Percentiles rank a stretch among this genome's conserved stretches.
Conservation (phyloP, 2,329 filamentous ascomycete species). For the Cladosporium phlei region DNA sequence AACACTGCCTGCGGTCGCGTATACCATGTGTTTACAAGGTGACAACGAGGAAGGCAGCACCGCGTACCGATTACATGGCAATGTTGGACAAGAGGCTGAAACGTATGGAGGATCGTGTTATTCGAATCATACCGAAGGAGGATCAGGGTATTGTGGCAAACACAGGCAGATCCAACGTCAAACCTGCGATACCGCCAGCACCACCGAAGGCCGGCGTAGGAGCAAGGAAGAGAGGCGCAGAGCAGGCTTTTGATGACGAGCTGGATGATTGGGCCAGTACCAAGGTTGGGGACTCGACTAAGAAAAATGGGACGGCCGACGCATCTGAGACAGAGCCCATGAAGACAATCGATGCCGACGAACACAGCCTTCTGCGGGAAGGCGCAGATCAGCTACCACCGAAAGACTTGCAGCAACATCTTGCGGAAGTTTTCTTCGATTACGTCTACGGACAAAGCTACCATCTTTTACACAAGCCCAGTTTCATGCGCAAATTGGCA, state of each 20-base stretch:
- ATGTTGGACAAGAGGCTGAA: slow-evolving; percentile 96
- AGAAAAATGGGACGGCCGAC: slow-evolving; percentile 13
- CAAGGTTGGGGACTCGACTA: slow-evolving; percentile 20
- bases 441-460: slow-evolving; percentile 94
- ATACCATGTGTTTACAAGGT: slow-evolving; percentile 98
- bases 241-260: slow-evolving; percentile 81
- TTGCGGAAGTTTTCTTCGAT: slow-evolving; percentile 93
- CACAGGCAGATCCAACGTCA: slow-evolving; percentile 77
- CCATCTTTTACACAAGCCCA: slow-evolving; percentile 90
- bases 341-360: slow-evolving; percentile 54
- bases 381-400: slow-evolving; percentile 77
- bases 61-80: slow-evolving; percentile 96
- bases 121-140: slow-evolving; percentile 87
- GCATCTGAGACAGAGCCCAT: slow-evolving; percentile 19
- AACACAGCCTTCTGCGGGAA: slow-evolving; percentile 72
- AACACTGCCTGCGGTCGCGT: slow-evolving; percentile 85
- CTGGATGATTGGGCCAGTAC: slow-evolving; percentile 71
- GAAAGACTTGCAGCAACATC: slow-evolving; percentile 84
- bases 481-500: slow-evolving; percentile 85
- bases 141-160: slow-evolving; percentile 64
- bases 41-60: slow-evolving; percentile 87
- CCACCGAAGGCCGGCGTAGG: slow-evolving; percentile 50
- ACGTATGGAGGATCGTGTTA: slow-evolving; percentile 95
- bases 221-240: slow-evolving; percentile 72
- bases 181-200: slow-evolving; percentile 63